phyloP scores from a whole-genome alignment of 2,329 filamentous ascomycete species.

The Colletotrichum cereale region DNA sequence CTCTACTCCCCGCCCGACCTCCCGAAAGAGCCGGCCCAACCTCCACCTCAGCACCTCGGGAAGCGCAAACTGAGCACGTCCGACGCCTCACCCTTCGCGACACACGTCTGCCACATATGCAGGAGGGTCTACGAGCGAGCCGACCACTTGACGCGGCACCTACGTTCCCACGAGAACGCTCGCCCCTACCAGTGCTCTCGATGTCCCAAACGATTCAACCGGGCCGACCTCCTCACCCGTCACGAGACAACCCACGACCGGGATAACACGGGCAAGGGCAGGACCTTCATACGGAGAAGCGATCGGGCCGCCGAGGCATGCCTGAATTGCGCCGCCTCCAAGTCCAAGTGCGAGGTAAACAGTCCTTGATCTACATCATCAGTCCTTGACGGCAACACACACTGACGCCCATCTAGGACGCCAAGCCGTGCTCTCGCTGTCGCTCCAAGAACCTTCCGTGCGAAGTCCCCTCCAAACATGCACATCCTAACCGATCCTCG shows the following conservation, averaged over 20 bases:
- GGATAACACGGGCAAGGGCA: constrained; percentile 35
- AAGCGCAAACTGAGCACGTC: constrained; percentile 35
- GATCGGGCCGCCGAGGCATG: constrained; percentile 37
- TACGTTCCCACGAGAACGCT: constrained; percentile 38
- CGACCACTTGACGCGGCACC: constrained; percentile 35
- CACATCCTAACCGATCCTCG: constrained; percentile 24
- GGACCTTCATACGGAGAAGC: constrained; percentile 35
- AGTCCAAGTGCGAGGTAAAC: constrained; percentile 39
- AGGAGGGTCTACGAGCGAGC: constrained; percentile 35
- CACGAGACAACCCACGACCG: constrained; percentile 39
- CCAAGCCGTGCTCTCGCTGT: constrained; percentile 36
- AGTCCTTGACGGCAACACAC: neutral
- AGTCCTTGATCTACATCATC: neutral
- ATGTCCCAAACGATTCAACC: constrained; percentile 37
- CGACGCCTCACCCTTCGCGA: constrained; percentile 25
- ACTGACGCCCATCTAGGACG: constrained; percentile 14
- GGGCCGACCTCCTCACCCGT: constrained; percentile 37
- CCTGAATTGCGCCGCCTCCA: constrained; percentile 36
- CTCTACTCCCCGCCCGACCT: constrained; percentile 26
- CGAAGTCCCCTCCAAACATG: constrained; percentile 33
- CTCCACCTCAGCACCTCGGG: constrained; percentile 17
- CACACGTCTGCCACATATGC: constrained; percentile 38
- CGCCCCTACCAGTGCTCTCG: constrained; percentile 36
- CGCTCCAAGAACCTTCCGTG: constrained; percentile 33
- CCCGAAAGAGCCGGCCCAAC: constrained; percentile 29